Conservation (phyloP, 495 filamentous ascomycete species). For the Monascus purpureus region DNA sequence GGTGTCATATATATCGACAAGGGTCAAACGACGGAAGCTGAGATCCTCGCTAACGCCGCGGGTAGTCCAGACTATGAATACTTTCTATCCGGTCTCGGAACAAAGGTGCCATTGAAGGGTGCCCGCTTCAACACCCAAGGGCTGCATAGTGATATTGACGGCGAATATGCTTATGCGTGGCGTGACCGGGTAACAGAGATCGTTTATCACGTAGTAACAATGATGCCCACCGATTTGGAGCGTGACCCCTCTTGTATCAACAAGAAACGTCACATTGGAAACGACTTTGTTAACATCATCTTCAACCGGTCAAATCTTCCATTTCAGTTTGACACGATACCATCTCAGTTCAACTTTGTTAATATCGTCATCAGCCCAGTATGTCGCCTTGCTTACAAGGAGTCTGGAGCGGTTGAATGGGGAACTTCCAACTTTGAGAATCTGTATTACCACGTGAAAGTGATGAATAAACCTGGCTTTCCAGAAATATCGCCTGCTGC, state of each 20-base stretch:
- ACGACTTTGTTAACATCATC: conserved; percentile 95
- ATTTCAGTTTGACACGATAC: conserved; percentile 84
- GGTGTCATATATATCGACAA: conserved; percentile 86
- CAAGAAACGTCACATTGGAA: conserved; percentile 94
- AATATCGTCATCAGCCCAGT: conserved; percentile 91
- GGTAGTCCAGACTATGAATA: conserved; percentile 76
- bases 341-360: conserved; percentile 86
- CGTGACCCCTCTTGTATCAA: conserved; percentile 58
- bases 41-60: conserved; percentile 71
- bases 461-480: conserved; percentile 72
- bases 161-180: conserved; percentile 81
- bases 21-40: conserved; percentile 62
- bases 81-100: conserved; percentile 70
- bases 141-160: conserved; percentile 72
- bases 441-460: conserved; percentile 69
- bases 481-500: conserved; percentile 81
- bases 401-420: conserved; percentile 8
- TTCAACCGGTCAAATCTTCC: conserved; percentile 87
- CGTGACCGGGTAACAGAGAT: conserved; percentile 88
- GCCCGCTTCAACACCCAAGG: conserved; percentile 90
- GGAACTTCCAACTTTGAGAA: conserved; percentile 21
- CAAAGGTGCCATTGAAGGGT: conserved; percentile 60
- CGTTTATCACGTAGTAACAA: conserved; percentile 85
- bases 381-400: conserved; percentile 34
- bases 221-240: conserved; percentile 84